Evolutionary conservation across 2,329 filamentous ascomycete species (phyloP), one percentile per base, ranked within the genome.

Genomic region (Triangularia setosa): DNA sequence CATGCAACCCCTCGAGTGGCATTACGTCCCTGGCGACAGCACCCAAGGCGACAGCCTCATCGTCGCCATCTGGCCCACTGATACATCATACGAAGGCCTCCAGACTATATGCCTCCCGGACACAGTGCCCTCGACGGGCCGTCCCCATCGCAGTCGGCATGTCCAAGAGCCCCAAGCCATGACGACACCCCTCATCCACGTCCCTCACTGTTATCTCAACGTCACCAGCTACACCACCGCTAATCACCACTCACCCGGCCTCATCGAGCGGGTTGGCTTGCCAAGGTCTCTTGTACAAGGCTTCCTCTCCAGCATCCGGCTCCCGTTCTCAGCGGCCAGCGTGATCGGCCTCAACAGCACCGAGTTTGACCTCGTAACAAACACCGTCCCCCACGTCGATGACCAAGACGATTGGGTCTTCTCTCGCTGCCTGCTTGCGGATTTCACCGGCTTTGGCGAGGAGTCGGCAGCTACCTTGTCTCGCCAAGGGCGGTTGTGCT

Each of bases 351-450:
- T 55, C 23, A 2, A 30, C 14, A 27, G 16, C 40, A 14, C 35
- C 35, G 28, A 53, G 8, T 16, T 40, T 16, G n/a, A 24, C 14
- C 35, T 40, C 14, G 14, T 18, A 14, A 40, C 35, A n/a, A 18
- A 14, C 35, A 14, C 16, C 35, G 35, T 40, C 35, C 61, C 60
- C 1, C 69, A 71, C 64, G 65, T 67, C 23, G 70, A 71, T 61
- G 70, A 71, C 63, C 61, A 52, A 30, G 60, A 66, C 61, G 69
- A 70, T 12, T 71, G 69, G 70, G 70, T 71, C 30, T 67, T 62
- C 33, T 67, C 69, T 5, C 68, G 70, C 57, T 71, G 69, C 56
- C 33, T 70, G 11, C 62, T 69, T 57, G 58, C 67, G n/a, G 70
- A 71, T 27, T 71, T 71, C 48, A 69, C 70, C 4, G 67, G 60